Evolutionary conservation across 1,139 yeast species (phyloP), one percentile per base, ranked within the genome.

Genomic region (Debaryomycetaceae sp.): DNA sequence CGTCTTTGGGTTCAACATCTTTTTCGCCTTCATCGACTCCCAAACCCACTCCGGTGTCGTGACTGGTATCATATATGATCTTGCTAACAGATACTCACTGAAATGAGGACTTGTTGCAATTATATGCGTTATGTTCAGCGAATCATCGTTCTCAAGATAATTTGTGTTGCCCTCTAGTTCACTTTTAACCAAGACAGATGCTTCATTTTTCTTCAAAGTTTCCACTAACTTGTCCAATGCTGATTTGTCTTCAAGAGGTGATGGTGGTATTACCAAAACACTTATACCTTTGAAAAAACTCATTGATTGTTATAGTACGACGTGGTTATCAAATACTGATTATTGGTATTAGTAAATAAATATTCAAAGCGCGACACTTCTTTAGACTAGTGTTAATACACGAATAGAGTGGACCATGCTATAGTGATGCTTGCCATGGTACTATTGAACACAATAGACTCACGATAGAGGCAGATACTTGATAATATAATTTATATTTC

Each of bases 41-140:
- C 59, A 51, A 1, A 87, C 69, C 92, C 95, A 89, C 2, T 67
- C 62, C 0, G 82, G 72, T 0, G 78, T 74, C 2, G 87, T 84
- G 1, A 87, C 78, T 0, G 95, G 92, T 13, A 87, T 72, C 78
- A 85, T 69, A 28, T 75, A 62, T 15, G 70, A 70, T 35, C 67
- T 69, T 2, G 84, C 75, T 13, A 63, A 58, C 5, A 58, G 56
- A 51, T 81, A 83, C 33, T 81, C 81, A 6, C 76, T 73, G 47
- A 84, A 85, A 22, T 76, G 70, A 3, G 69, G 57, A 5, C 75
- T 63, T 28, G 68, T 66, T n/a, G 87, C 64, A 6, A 87, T 70
- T 8, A 87, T 74, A 45, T 82, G 85, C 14, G 81, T 73, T 47
- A 59, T 67, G 9, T 42, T 37, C 24, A 43, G 32, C 7, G 39